Conservation (phyloP, 2,329 filamentous ascomycete genomes). For the Diplocarpon rosae region DNA sequence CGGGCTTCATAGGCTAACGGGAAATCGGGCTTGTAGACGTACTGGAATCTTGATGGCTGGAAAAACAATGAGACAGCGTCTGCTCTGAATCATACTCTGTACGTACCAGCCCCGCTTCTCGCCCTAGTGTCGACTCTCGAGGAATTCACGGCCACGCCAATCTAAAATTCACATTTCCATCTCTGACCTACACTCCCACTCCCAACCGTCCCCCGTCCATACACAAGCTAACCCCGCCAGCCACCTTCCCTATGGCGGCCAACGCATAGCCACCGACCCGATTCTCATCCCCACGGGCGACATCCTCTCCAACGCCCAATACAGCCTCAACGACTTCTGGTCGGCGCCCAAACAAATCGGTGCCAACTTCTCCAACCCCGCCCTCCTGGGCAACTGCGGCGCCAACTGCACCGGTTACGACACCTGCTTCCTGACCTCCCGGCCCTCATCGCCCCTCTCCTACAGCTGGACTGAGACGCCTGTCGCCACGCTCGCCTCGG, state of each 20-base stretch:
- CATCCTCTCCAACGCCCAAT: conserved; percentile 55
- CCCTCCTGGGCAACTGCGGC: conserved; percentile 65
- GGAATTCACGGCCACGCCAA: too few species aligned
- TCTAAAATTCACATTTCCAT: too few species aligned
- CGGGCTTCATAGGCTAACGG: too few species aligned
- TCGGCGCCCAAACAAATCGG: conserved; percentile 70
- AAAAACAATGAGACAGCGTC: conserved; percentile 57
- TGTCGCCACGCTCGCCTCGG: conserved; percentile 56
- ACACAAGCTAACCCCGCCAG: too few species aligned
- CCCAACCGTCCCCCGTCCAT: too few species aligned
- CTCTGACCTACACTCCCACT: too few species aligned
- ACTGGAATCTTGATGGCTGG: conserved; percentile 78
- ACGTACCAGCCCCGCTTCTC: too few species aligned
- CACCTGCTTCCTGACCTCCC: conserved; percentile 60
- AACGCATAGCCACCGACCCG: conserved; percentile 56
- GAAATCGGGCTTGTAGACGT: conserved; percentile 38
- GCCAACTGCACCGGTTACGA: conserved; percentile 75
- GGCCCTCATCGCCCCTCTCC: conserved; percentile 42
- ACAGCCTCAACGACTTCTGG: conserved; percentile 74
- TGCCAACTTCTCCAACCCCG: conserved; percentile 49
- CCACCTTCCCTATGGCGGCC: conserved; percentile 60
- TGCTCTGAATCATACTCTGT: conserved; percentile 59
- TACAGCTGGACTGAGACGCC: conserved; percentile 44
- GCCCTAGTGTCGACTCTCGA: too few species aligned
- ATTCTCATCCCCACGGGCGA: conserved; percentile 68